A percentile compares a stretch with the other conserved stretches of the same genome.
phyloP scores from a whole-genome alignment of 331 rosid genomes.

The Stylosanthes scabra region DNA sequence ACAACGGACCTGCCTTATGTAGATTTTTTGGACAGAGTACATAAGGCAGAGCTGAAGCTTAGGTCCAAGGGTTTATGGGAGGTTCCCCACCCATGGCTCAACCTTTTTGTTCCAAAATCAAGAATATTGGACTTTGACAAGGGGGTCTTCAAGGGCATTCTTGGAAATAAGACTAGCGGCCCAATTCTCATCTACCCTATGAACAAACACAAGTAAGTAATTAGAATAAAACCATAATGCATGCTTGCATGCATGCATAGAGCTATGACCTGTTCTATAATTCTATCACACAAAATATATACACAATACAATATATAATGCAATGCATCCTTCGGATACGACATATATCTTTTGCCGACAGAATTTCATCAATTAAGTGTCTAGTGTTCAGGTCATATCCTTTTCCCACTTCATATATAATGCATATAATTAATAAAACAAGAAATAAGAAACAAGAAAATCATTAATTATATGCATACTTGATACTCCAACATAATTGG shows the following conservation, averaged over 20 bases:
- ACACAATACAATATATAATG: too few species aligned
- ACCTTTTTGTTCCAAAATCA: slow-evolving; percentile 92
- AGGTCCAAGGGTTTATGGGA: slow-evolving; percentile 92
- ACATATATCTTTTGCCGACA: slow-evolving; percentile 37
- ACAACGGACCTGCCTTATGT: slow-evolving; percentile 87
- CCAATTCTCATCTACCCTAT: slow-evolving; percentile 98
- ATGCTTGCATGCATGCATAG: slow-evolving; percentile 11
- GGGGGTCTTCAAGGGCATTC: slow-evolving; percentile 92
- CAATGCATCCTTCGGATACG: too few species aligned
- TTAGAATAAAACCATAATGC: slow-evolving; percentile 23
- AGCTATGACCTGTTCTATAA: background rate
- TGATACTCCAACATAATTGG: slow-evolving; percentile 9
- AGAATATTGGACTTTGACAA: slow-evolving; percentile 79
- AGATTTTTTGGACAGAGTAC: slow-evolving; percentile 95
- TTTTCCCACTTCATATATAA: slow-evolving; percentile 8
- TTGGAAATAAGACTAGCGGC: slow-evolving; percentile 91
- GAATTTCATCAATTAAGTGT: slow-evolving; percentile 24
- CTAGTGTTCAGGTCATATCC: slow-evolving; percentile 36
- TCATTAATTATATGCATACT: too few species aligned
- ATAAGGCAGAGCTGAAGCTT: slow-evolving; percentile 90
- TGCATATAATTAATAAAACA: background rate
- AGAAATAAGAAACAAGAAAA: slow-evolving; percentile 9
- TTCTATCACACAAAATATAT: too few species aligned
- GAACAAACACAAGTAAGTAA: slow-evolving; percentile 82
- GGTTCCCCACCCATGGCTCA: slow-evolving; percentile 98